A percentile compares a stretch with the other conserved stretches of the same genome.
phyloP scores from a whole-genome alignment of 148 eudicot species.

The Camellia granthamiana region DNA sequence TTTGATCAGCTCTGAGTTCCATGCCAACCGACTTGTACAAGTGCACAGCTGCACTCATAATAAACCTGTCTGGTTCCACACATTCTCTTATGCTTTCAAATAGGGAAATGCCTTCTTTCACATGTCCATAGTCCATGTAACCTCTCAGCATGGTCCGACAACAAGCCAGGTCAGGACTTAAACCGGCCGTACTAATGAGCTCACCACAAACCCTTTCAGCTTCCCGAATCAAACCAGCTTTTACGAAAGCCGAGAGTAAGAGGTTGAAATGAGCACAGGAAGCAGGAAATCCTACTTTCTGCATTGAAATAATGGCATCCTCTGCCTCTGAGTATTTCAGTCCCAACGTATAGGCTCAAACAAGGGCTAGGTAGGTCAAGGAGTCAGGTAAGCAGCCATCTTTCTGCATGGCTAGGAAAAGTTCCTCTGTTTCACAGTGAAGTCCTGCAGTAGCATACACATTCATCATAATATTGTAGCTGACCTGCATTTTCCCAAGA shows the following conservation, averaged over 20 bases:
- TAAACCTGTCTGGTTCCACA: slow-evolving; percentile 49
- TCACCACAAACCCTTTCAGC: slow-evolving; percentile 39
- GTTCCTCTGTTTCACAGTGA: slow-evolving; percentile 53
- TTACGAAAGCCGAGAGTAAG: slow-evolving; percentile 42
- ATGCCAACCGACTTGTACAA: slow-evolving; percentile 52
- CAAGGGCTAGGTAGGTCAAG: slow-evolving; percentile 61
- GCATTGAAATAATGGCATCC: slow-evolving; percentile 48
- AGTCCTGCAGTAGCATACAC: slow-evolving; percentile 59
- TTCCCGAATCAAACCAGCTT: slow-evolving; percentile 48
- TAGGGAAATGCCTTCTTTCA: slow-evolving; percentile 47
- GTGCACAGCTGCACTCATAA: slow-evolving; percentile 70
- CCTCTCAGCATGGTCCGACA: slow-evolving; percentile 20
- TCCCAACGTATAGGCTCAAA: slow-evolving; percentile 54
- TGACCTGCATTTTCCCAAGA: slow-evolving; percentile 50
- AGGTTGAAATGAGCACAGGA: slow-evolving; percentile 64
- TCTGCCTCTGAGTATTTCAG: slow-evolving; percentile 50
- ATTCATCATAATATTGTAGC: slow-evolving; percentile 77
- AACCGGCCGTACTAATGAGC: slow-evolving; percentile 21
- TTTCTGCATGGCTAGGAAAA: slow-evolving; percentile 52
- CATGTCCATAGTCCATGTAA: slow-evolving; percentile 23
- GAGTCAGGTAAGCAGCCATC: slow-evolving; percentile 53
- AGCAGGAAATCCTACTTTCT: slow-evolving; percentile 46
- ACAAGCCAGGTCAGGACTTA: slow-evolving; percentile 19
- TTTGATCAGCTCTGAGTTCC: slow-evolving; percentile 36
- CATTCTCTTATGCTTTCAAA: slow-evolving; percentile 43